These are phyloP conservation scores for Pyronema domesticum DNA, from an alignment of 495 filamentous ascomycete genomes.

Conservation along the genomic window DNA sequence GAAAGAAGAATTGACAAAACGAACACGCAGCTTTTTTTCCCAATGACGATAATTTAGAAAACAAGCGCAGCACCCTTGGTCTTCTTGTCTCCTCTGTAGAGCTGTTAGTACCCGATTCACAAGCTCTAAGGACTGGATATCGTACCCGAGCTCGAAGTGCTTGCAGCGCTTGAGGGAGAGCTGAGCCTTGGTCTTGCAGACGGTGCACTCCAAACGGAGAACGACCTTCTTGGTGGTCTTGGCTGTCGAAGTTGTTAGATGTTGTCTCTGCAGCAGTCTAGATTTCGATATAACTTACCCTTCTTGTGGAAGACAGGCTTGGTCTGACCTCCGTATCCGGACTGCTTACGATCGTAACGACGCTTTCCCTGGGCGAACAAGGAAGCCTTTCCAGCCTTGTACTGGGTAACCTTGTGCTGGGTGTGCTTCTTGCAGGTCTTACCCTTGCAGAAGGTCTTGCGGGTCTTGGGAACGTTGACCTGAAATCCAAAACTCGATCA, in stretches of 20 bases:
- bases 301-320: conserved; percentile 99
- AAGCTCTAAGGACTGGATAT: conserved; percentile 10
- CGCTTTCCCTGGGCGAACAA: conserved; percentile 96
- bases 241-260: conserved; percentile 29
- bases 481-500: conserved; percentile 25
- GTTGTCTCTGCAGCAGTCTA: background rate
- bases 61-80: conserved; percentile 99
- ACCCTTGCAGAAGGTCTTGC: conserved; percentile 88
- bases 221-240: conserved; percentile 99
- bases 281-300: conserved; percentile 15
- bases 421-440: conserved; percentile 87
- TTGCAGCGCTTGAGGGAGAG: conserved; percentile 97
- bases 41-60: conserved; percentile 45
- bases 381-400: conserved; percentile 93
- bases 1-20: background rate
- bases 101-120: background rate
- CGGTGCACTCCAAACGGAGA: conserved; percentile 85
- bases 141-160: conserved; percentile 98
- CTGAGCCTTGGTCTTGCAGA: conserved; percentile 97
- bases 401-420: conserved; percentile 89
- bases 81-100: conserved; percentile 97
- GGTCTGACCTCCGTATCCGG: conserved; percentile 98
- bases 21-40: background rate
- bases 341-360: conserved; percentile 99
- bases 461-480: conserved; percentile 84